A percentile compares a stretch with the other conserved stretches of the same genome.
phyloP scores from a whole-genome alignment of 2,329 filamentous ascomycete genomes.

The Phaeosphaeria sp. region DNA sequence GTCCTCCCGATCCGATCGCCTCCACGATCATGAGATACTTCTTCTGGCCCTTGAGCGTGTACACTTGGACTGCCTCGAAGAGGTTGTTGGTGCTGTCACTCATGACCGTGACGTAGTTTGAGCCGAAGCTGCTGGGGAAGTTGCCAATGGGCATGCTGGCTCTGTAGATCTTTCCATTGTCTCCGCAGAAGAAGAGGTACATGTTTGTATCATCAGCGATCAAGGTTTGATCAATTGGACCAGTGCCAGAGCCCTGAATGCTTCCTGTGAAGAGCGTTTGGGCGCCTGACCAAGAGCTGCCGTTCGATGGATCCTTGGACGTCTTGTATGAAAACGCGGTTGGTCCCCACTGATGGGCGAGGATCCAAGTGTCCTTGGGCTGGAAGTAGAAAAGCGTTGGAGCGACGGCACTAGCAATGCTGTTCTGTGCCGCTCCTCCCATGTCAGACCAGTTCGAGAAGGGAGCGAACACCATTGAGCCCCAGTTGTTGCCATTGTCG shows the following conservation, averaged over 20 bases:
- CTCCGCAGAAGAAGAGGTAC: constrained; percentile 73
- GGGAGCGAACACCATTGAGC: constrained; percentile 65
- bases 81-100: constrained; percentile 63
- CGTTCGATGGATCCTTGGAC: constrained; percentile 63
- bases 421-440: constrained; percentile 60
- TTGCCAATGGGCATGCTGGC: constrained; percentile 67
- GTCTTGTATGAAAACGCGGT: constrained; percentile 67
- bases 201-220: constrained; percentile 68
- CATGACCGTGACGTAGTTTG: constrained; percentile 57
- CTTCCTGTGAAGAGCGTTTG: constrained; percentile 65
- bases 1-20: constrained; percentile 62
- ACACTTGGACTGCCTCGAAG: constrained; percentile 73
- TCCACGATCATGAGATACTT: constrained; percentile 74
- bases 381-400: constrained; percentile 69
- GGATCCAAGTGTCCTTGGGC: constrained; percentile 68
- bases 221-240: constrained; percentile 68
- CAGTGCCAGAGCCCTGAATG: constrained; percentile 60
- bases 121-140: constrained; percentile 68
- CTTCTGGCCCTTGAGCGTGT: constrained; percentile 63
- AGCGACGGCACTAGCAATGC: constrained; percentile 59
- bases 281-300: constrained; percentile 63
- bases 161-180: constrained; percentile 72
- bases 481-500: constrained; percentile 52
- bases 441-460: constrained; percentile 63
- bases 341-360: constrained; percentile 70